A percentile compares a stretch with the other conserved stretches of the same genome.
phyloP scores from a whole-genome alignment of 2,329 filamentous ascomycete species.

The Periconia digitata region DNA sequence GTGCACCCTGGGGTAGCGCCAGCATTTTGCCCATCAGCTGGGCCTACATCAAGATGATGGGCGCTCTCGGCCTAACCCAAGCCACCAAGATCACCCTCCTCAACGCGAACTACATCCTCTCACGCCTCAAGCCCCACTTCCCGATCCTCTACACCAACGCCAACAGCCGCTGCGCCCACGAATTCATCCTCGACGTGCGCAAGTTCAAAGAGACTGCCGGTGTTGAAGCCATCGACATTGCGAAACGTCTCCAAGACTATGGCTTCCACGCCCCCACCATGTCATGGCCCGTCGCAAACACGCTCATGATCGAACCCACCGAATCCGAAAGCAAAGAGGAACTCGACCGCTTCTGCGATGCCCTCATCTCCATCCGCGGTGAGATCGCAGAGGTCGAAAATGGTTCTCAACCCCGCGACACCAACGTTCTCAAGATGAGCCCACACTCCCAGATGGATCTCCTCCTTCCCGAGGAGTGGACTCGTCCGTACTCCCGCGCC shows the following conservation, averaged over 20 bases:
- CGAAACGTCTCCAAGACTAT: constrained; percentile 95
- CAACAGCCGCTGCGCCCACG: constrained; percentile 86
- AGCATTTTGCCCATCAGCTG: constrained; percentile 93
- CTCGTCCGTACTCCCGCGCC: constrained; percentile 77
- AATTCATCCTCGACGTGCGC: constrained; percentile 92
- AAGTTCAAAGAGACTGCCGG: constrained; percentile 81
- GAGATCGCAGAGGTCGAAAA: constrained; percentile 86
- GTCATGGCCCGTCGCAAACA: constrained; percentile 94
- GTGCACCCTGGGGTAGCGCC: constrained; percentile 83
- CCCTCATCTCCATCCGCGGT: constrained; percentile 79
- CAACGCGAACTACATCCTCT: constrained; percentile 95
- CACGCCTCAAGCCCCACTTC: constrained; percentile 82
- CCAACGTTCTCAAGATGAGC: constrained; percentile 85
- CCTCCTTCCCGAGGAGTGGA: constrained; percentile 70
- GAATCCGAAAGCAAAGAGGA: constrained; percentile 91
- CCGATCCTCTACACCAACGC: constrained; percentile 91
- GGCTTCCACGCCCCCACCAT: constrained; percentile 97
- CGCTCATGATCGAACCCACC: constrained; percentile 96
- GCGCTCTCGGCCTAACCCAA: constrained; percentile 75
- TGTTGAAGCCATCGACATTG: constrained; percentile 90
- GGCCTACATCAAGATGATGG: constrained; percentile 96
- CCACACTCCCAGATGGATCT: constrained; percentile 86
- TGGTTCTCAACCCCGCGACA: constrained; percentile 71
- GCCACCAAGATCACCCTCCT: constrained; percentile 91
- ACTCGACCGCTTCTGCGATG: constrained; percentile 90